These are phyloP conservation scores for Colletotrichum limetticola DNA, from an alignment of 2,329 filamentous ascomycete genomes.

Conservation along the genomic window DNA sequence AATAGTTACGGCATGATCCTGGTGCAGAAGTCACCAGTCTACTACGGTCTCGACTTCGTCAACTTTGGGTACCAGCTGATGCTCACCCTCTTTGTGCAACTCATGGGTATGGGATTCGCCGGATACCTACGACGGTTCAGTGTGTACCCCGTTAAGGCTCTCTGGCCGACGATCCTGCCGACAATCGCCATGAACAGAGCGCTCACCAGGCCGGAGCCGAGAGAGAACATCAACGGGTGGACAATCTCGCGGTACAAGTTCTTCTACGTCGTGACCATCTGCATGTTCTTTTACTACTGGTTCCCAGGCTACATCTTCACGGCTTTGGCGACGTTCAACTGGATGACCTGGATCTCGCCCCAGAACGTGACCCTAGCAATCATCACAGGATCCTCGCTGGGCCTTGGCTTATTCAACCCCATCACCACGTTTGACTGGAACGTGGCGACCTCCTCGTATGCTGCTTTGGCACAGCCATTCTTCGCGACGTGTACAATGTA, in stretches of 20 bases:
- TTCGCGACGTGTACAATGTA: conserved; percentile 51
- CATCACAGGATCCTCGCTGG: conserved; percentile 53
- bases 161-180: conserved; percentile 47
- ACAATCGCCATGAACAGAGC: conserved; percentile 47
- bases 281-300: conserved; percentile 60
- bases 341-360: conserved; percentile 63
- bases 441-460: conserved; percentile 50
- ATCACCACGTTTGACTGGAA: conserved; percentile 64
- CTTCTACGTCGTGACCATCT: conserved; percentile 50
- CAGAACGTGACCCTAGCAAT: conserved; percentile 54
- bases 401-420: conserved; percentile 58
- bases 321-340: conserved; percentile 56
- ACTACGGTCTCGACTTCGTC: conserved; percentile 52
- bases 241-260: conserved; percentile 55
- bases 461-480: conserved; percentile 51
- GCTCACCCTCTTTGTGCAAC: conserved; percentile 52
- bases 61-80: conserved; percentile 52
- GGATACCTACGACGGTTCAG: conserved; percentile 51
- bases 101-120: conserved; percentile 56
- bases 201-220: conserved; percentile 46
- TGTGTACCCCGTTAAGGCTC: conserved; percentile 46
- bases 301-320: conserved; percentile 58
- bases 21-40: conserved; percentile 48
- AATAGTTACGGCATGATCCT: conserved; percentile 49
- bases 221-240: conserved; percentile 54